A percentile compares a stretch with the other conserved stretches of the same genome.
Conservation (phyloP, 2,329 filamentous ascomycete species). For the Didymella glomerata region DNA sequence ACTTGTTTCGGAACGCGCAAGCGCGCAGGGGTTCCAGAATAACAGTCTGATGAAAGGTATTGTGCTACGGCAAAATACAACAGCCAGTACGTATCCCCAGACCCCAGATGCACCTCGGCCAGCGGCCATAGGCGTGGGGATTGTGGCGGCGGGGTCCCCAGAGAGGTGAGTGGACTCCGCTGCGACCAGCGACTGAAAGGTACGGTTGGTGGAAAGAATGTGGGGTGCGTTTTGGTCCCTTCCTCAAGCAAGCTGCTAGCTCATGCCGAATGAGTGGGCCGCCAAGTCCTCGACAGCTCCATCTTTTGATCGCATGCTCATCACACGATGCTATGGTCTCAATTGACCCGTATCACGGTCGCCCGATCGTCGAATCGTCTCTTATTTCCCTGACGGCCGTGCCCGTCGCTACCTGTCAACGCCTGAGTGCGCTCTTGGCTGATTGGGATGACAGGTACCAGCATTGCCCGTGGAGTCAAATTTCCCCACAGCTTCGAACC, state of each 20-base stretch:
- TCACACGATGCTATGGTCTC: not conserved
- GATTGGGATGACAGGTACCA: not conserved
- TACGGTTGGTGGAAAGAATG: too few species aligned
- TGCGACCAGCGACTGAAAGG: not conserved
- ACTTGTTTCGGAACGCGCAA: not conserved
- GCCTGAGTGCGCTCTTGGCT: not conserved
- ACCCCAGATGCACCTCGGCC: not conserved
- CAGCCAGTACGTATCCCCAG: constrained; percentile 6
- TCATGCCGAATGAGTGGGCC: constrained; percentile 1
- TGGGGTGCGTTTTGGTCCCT: too few species aligned
- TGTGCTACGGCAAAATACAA: constrained; percentile 15
- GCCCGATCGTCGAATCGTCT: not conserved
- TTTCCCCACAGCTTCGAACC: not conserved
- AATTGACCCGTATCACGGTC: not conserved
- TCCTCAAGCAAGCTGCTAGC: not conserved
- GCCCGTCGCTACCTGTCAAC: not conserved
- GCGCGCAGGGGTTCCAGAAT: not conserved
- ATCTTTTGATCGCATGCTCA: not conserved
- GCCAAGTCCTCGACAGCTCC: not conserved
- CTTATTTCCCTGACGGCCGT: too few species aligned
- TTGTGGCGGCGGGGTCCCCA: not conserved
- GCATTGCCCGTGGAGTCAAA: constrained; percentile 2
- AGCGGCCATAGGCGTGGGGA: constrained; percentile 5
- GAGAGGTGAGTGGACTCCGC: not conserved
- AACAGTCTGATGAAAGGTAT: not conserved